Conservation (phyloP, 345 rosid species). For the Boechera divaricarpa region DNA sequence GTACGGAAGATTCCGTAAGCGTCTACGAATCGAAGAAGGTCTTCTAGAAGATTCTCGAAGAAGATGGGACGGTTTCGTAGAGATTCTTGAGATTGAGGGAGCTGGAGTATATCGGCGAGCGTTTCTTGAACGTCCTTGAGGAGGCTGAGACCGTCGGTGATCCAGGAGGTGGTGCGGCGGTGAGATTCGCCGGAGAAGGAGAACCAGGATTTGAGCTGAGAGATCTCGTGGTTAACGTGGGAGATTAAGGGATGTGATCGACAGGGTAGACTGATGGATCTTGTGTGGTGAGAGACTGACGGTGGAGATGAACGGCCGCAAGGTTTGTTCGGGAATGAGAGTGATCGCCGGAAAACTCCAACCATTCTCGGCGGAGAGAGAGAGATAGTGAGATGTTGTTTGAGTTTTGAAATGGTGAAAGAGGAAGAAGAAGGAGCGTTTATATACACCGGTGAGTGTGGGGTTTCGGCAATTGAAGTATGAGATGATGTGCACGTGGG, state of each 20-base stretch:
- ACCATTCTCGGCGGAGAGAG: constrained; percentile 33
- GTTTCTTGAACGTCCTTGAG: constrained; percentile 48
- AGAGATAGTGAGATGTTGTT: background rate
- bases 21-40: constrained; percentile 47
- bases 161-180: constrained; percentile 44
- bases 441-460: constrained; percentile 23
- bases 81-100: constrained; percentile 47
- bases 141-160: constrained; percentile 43
- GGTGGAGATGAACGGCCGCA: constrained; percentile 33
- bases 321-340: constrained; percentile 47
- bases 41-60: constrained; percentile 50
- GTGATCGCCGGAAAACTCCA: constrained; percentile 52
- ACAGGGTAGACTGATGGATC: constrained; percentile 48
- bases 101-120: constrained; percentile 43
- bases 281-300: constrained; percentile 47
- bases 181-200: constrained; percentile 23
- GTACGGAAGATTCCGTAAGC: constrained; percentile 51
- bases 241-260: constrained; percentile 47
- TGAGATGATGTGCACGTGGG: constrained; percentile 44
- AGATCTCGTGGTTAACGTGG: constrained; percentile 48
- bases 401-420: constrained; percentile 37
- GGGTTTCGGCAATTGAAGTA: constrained; percentile 14
- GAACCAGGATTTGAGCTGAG: constrained; percentile 51
- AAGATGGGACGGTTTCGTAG: constrained; percentile 41
- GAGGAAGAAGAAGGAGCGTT: background rate